phyloP scores from a whole-genome alignment of 139 green algal species.

The Micractinium conductrix region DNA sequence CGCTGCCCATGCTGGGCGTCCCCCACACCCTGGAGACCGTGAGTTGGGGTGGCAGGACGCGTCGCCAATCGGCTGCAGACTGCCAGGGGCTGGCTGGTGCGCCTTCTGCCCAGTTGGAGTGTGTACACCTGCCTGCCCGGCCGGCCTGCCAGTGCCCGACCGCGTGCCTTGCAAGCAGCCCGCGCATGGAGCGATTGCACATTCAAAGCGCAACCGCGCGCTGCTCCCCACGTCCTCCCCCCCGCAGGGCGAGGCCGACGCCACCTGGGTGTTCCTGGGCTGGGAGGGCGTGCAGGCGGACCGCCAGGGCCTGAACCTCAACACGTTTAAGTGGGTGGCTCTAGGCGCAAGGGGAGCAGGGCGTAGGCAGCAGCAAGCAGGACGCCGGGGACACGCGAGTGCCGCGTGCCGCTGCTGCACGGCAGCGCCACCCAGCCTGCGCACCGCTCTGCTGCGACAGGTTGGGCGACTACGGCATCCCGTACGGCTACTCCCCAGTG shows the following conservation, averaged over 20 bases:
- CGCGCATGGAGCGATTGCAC: too few species aligned
- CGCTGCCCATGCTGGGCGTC: slow-evolving; percentile 81
- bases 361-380: not conserved
- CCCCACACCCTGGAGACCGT: slow-evolving; percentile 83
- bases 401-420: not conserved
- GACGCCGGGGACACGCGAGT: not conserved
- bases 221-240: too few species aligned
- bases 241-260: slow-evolving; percentile 55
- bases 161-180: too few species aligned
- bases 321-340: slow-evolving; percentile 64
- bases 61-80: too few species aligned
- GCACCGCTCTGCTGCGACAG: not conserved
- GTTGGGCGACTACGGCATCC: slow-evolving; percentile 74
- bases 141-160: too few species aligned
- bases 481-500: slow-evolving; percentile 79
- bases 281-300: slow-evolving; percentile 88
- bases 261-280: slow-evolving; percentile 89
- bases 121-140: too few species aligned
- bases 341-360: not conserved
- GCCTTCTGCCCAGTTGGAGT: too few species aligned
- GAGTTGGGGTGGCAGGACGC: not conserved
- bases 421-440: not conserved
- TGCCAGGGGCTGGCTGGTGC: too few species aligned
- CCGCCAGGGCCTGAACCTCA: slow-evolving; percentile 70
- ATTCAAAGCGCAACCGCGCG: too few species aligned